Conservation (phyloP, 1,284 basidiomycete species). For the Cryptococcus sp. region DNA sequence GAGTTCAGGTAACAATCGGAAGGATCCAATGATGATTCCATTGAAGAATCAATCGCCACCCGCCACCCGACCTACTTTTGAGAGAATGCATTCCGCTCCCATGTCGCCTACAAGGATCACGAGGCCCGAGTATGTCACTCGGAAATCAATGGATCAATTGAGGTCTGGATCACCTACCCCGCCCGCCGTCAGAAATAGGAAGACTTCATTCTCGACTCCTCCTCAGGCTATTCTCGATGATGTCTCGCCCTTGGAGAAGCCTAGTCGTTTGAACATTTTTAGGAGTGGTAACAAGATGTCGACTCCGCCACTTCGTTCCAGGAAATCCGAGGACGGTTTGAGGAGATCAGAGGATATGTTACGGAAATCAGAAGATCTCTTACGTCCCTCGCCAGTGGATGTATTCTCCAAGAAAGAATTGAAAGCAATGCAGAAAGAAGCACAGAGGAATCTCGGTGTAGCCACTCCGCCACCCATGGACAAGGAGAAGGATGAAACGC, state of each 20-base stretch:
- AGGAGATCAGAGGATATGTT: constrained; percentile 18
- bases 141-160: constrained; percentile 26
- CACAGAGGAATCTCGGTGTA: constrained; percentile 24
- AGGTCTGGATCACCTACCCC: constrained; percentile 13
- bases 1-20: neutral
- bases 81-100: constrained; percentile 20
- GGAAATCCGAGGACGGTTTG: constrained; percentile 3
- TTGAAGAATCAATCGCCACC: constrained; percentile 2
- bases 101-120: constrained; percentile 9
- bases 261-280: constrained; percentile 6
- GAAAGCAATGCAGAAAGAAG: constrained; percentile 20
- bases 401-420: constrained; percentile 24
- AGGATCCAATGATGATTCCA: neutral
- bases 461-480: constrained; percentile 2
- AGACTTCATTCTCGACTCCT: constrained; percentile 23
- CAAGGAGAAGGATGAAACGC: constrained; percentile 3
- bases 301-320: constrained; percentile 17
- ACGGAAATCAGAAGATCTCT: constrained; percentile 14
- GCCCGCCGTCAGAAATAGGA: constrained; percentile 7
- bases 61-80: constrained; percentile 17
- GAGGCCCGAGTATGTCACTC: constrained; percentile 3
- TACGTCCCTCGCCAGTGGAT: constrained; percentile 8
- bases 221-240: constrained; percentile 17
- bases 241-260: neutral
- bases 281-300: constrained; percentile 2